Evolutionary conservation across 73 alveolate species (phyloP).

Genomic region (Durusdinium trenchii): DNA sequence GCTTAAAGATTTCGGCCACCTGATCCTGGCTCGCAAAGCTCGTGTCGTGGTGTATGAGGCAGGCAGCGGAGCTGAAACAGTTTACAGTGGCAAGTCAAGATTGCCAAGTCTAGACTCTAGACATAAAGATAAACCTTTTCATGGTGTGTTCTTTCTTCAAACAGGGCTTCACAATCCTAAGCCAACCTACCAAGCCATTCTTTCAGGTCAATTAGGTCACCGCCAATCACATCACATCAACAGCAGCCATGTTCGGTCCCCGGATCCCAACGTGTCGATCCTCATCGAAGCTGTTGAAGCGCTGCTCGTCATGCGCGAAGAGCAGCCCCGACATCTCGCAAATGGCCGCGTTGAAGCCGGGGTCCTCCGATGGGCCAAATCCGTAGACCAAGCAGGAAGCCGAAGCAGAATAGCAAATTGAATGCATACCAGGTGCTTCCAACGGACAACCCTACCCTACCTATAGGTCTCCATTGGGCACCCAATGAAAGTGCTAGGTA

Average conservation of each 20-base stretch:
- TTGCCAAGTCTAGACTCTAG: not conserved
- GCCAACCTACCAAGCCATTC: not conserved
- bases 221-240: not conserved
- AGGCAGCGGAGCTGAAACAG: not conserved
- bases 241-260: not conserved
- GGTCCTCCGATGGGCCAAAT: not conserved
- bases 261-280: not conserved
- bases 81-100: not conserved
- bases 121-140: not conserved
- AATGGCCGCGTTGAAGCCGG: conserved; percentile 37
- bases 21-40: not conserved
- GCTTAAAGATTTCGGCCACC: not conserved
- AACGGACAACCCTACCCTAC: too few species aligned
- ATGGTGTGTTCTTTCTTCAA: not conserved
- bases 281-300: conserved; percentile 2
- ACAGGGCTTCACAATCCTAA: not conserved
- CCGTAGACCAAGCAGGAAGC: too few species aligned
- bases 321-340: conserved; percentile 18
- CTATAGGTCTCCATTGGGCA: too few species aligned
- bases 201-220: not conserved
- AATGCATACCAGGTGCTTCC: too few species aligned
- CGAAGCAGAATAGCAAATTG: too few species aligned
- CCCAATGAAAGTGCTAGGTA: too few species aligned
- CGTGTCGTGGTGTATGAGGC: not conserved
- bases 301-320: conserved; percentile 12